Base-by-base conservation (phyloP, 371 early-diverging fungal species). In the Mortierella sp. region DNA sequence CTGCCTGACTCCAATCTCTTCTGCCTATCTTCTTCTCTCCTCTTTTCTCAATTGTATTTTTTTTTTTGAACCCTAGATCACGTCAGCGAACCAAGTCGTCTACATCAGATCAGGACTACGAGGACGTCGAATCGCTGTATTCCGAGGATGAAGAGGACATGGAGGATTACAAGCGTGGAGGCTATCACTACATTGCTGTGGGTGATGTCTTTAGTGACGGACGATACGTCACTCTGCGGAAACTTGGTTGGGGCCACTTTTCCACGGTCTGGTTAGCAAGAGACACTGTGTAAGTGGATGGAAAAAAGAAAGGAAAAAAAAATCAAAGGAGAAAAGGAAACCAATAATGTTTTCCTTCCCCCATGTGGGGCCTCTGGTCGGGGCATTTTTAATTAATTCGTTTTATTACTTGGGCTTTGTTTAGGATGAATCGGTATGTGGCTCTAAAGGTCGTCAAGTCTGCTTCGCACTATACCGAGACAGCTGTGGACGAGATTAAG, bases 181-280 rank as follows among this genome's bases (percentile, higher is more conserved):
- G 21, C 61, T 45, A 25, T 37, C 50, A 65, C 18, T 45, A 58
- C 63, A 15, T 23, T 23, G 80, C 86, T 30, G 84, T 96, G 30
- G 96, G 95, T 9, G 97, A 97, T 81, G 76, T 70, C n/a, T 95
- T 94, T 70, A 88, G 92, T 65, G 86, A 94, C 21, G 87, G 88
- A 9, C 86, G 95, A 21, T 98, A 98, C 85, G 82, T 85, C 44
- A 86, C 96, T 7, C 79, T 97, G 30, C 88, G 97, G 52, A 98
- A 98, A 81, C 88, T 98, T 47, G 99, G 99, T 25, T 98, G 98
- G 98, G 99, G 99, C 15, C 99, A 98, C 75, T 98, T 98, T 70
- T 96, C 97, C 1, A 98, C 98, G 0, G 99, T 98, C 19, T 98
- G 98, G 98, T 87, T 98, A 61, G 93, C 94, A 30, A 83, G 88